Conservation (phyloP, 495 filamentous ascomycete species). For the Opeltia flavorubescens region DNA sequence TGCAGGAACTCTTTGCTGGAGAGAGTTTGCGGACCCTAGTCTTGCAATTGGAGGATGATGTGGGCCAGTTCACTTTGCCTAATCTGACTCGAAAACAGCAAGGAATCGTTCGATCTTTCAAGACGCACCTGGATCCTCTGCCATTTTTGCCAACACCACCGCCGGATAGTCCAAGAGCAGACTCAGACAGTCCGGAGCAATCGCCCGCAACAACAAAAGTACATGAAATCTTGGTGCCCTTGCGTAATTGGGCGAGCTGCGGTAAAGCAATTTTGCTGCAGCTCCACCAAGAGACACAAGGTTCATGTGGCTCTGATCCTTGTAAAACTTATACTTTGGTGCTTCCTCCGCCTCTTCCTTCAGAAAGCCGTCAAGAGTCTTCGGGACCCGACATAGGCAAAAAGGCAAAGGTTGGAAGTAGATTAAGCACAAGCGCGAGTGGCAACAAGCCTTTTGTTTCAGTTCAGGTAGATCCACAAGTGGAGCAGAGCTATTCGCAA, state of each 20-base stretch:
- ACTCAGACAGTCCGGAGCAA: slow-evolving; percentile 5
- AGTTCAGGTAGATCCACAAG: no score
- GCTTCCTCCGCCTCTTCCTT: slow-evolving; percentile 15
- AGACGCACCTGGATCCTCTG: slow-evolving; percentile 57
- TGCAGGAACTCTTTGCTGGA: slow-evolving; percentile 75
- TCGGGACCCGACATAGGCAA: no score
- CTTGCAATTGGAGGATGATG: slow-evolving; percentile 51
- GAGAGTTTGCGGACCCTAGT: slow-evolving; percentile 62
- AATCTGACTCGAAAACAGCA: slow-evolving; percentile 44
- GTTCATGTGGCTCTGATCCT: slow-evolving; percentile 20
- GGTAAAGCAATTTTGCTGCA: slow-evolving; percentile 43
- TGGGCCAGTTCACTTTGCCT: slow-evolving; percentile 50
- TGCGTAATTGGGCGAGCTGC: slow-evolving; percentile 35
- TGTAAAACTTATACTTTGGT: slow-evolving; percentile 25
- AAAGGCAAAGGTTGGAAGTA: no score
- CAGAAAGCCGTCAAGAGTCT: background rate
- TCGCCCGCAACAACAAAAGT: slow-evolving; percentile 21
- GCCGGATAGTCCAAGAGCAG: slow-evolving; percentile 8
- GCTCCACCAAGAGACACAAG: slow-evolving; percentile 30
- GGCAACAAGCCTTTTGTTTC: no score
- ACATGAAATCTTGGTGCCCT: slow-evolving; percentile 11
- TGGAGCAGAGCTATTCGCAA: no score
- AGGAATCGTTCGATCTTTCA: slow-evolving; percentile 46
- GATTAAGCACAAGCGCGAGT: no score
- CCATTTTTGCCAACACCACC: slow-evolving; percentile 54